A percentile compares a stretch with the other conserved stretches of the same genome.
Conservation (phyloP, 441 rosid species). For the Croton laevigatus region DNA sequence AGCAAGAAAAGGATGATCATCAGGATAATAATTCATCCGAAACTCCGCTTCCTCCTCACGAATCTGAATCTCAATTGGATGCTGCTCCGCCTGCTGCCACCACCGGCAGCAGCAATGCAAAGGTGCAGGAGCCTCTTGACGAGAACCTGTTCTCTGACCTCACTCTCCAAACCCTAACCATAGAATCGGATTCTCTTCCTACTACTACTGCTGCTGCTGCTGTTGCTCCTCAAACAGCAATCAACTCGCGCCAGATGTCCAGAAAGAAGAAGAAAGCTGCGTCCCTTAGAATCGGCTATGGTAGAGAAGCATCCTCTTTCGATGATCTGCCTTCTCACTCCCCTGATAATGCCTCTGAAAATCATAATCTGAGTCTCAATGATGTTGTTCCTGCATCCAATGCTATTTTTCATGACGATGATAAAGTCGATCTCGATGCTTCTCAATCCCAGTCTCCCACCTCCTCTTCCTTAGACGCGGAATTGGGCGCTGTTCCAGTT, state of each 20-base stretch:
- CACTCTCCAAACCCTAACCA: slow-evolving; percentile 32
- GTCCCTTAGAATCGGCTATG: slow-evolving; percentile 68
- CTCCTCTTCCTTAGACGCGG: not conserved
- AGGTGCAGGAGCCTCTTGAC: slow-evolving; percentile 47
- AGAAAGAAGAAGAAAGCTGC: slow-evolving; percentile 82
- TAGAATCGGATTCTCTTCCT: slow-evolving; percentile 18
- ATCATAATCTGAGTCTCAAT: not conserved
- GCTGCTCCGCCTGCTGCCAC: not conserved
- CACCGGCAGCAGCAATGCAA: not conserved
- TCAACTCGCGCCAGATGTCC: slow-evolving; percentile 42
- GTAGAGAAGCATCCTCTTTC: slow-evolving; percentile 32
- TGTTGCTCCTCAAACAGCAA: slow-evolving; percentile 8
- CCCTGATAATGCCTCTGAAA: not conserved
- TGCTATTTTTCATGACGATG: not conserved
- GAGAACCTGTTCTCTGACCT: slow-evolving; percentile 84
- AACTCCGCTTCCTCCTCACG: slow-evolving; percentile 9
- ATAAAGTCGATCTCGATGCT: not conserved
- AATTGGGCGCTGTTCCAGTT: slow-evolving; percentile 19
- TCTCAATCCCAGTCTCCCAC: not conserved
- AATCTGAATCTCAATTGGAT: slow-evolving; percentile 21
- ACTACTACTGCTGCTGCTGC: slow-evolving; percentile 22
- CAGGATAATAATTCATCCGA: not conserved
- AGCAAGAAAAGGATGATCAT: slow-evolving; percentile 9
- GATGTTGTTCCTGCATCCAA: not conserved
- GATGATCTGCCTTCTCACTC: not conserved